Conservation (phyloP, 768 basidiomycete genomes). For the Nidularia sp. region DNA sequence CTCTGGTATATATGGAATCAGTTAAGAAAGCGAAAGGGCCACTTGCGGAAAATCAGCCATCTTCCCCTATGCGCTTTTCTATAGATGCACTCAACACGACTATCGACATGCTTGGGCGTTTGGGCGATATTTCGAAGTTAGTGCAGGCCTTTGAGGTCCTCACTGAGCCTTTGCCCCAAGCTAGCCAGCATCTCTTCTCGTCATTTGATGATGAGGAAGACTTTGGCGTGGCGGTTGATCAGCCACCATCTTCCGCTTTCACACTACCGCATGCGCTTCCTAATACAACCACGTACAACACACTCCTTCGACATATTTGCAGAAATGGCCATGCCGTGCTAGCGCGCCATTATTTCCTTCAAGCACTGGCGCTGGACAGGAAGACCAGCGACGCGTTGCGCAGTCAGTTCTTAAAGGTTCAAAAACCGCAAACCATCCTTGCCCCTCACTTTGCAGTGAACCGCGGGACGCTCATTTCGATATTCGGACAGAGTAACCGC, state of each 20-base stretch:
- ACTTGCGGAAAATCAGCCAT: neutral
- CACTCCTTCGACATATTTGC: conserved; percentile 57
- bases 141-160: conserved; percentile 77
- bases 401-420: conserved; percentile 18
- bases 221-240: conserved; percentile 40
- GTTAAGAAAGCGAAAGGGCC: conserved; percentile 2
- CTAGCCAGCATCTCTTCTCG: conserved; percentile 40
- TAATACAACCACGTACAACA: conserved; percentile 64
- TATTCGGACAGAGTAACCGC: conserved; percentile 55
- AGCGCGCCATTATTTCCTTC: conserved; percentile 62
- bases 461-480: conserved; percentile 50
- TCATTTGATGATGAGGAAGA: conserved; percentile 74
- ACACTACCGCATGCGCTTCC: conserved; percentile 44
- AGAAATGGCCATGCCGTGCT: conserved; percentile 42
- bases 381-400: conserved; percentile 24
- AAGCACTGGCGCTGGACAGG: conserved; percentile 47
- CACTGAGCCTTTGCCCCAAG: conserved; percentile 62
- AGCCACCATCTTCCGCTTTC: conserved; percentile 23
- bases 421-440: conserved; percentile 28
- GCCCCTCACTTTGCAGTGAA: conserved; percentile 56
- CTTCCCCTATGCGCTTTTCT: conserved; percentile 45
- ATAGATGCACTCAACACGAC: conserved; percentile 69
- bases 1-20: conserved; percentile 38
- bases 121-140: conserved; percentile 59
- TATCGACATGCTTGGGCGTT: conserved; percentile 64